These are phyloP conservation scores for Diaporthe capsici DNA, from an alignment of 2,329 filamentous ascomycete species.

Conservation along the genomic window DNA sequence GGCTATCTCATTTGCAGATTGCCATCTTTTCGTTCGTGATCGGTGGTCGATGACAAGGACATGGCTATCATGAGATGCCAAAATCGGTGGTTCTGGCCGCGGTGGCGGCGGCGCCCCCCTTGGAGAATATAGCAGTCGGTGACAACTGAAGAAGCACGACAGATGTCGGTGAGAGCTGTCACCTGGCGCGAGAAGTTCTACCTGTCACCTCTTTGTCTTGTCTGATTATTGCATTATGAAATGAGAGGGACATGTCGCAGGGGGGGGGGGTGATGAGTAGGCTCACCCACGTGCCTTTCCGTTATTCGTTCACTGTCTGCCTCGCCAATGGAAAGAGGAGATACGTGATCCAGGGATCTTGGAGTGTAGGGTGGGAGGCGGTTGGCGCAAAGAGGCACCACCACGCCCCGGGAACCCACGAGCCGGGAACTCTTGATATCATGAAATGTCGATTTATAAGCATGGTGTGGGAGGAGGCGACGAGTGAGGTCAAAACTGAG, in stretches of 20 bases:
- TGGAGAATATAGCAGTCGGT: conserved; percentile 3
- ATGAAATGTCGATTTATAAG: not conserved
- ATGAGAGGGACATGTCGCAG: not conserved
- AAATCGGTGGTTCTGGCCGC: not conserved
- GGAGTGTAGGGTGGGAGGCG: no score
- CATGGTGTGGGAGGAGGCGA: not conserved
- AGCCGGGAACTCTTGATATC: conserved; percentile 3
- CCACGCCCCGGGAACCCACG: no score
- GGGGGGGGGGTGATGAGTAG: no score
- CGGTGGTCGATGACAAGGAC: not conserved
- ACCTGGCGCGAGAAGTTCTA: not conserved
- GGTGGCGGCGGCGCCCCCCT: conserved; percentile 11
- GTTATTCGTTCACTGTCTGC: not conserved
- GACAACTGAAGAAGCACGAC: not conserved
- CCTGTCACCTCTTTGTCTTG: not conserved
- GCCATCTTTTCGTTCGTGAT: not conserved
- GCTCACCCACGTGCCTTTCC: conserved; percentile 2
- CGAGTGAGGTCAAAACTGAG: not conserved
- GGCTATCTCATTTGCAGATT: conserved; percentile 15
- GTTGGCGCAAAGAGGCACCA: no score
- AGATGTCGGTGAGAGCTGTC: conserved; percentile 28
- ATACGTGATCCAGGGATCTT: not conserved
- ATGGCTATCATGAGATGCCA: not conserved
- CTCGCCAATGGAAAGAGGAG: not conserved
- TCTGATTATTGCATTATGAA: not conserved